A percentile compares a stretch with the other conserved stretches of the same genome.
These are phyloP conservation scores for Pythium rhizo-oryzae DNA, from an alignment of 352 stramenopile species.

Conservation along the genomic window DNA sequence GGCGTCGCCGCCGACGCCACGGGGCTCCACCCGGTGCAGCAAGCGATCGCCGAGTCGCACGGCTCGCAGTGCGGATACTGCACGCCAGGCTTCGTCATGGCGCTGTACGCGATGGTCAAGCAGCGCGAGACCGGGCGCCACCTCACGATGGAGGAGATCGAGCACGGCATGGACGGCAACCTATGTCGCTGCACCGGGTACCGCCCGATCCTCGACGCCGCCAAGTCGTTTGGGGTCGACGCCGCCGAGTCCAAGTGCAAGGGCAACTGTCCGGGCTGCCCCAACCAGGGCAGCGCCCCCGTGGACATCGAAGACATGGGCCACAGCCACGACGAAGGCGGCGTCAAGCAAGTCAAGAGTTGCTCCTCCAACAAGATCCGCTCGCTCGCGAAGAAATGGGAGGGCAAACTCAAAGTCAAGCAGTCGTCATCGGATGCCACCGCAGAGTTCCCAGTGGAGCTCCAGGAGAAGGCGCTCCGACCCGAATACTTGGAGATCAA, in stretches of 20 bases:
- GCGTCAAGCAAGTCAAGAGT: slow-evolving; percentile 46
- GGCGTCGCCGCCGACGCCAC: slow-evolving; percentile 32
- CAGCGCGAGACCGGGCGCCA: slow-evolving; percentile 65
- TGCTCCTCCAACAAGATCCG: slow-evolving; percentile 76
- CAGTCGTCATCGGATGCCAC: slow-evolving; percentile 12
- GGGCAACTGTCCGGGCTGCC: slow-evolving; percentile 63
- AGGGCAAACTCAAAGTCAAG: slow-evolving; percentile 27
- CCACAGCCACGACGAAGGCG: slow-evolving; percentile 22
- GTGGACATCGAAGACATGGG: slow-evolving; percentile 64
- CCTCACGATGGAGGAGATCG: slow-evolving; percentile 79
- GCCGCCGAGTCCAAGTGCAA: slow-evolving; percentile 62
- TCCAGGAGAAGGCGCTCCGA: slow-evolving; percentile 52
- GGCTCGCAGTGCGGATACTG: slow-evolving; percentile 89
- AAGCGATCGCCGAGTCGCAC: slow-evolving; percentile 69
- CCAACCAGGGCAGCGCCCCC: slow-evolving; percentile 51
- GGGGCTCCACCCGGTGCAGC: slow-evolving; percentile 62
- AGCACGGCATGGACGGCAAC: slow-evolving; percentile 90
- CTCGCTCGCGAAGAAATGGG: slow-evolving; percentile 44
- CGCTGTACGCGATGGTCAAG: slow-evolving; percentile 73
- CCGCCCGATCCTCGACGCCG: slow-evolving; percentile 50
- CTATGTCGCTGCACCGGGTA: slow-evolving; percentile 90
- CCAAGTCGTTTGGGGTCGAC: slow-evolving; percentile 55
- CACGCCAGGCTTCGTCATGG: slow-evolving; percentile 54
- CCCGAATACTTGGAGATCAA: slow-evolving; percentile 72
- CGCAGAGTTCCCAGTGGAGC: slow-evolving; percentile 57